Base-by-base conservation (phyloP, 2,329 filamentous ascomycete species). In the Exophiala bonariae region DNA sequence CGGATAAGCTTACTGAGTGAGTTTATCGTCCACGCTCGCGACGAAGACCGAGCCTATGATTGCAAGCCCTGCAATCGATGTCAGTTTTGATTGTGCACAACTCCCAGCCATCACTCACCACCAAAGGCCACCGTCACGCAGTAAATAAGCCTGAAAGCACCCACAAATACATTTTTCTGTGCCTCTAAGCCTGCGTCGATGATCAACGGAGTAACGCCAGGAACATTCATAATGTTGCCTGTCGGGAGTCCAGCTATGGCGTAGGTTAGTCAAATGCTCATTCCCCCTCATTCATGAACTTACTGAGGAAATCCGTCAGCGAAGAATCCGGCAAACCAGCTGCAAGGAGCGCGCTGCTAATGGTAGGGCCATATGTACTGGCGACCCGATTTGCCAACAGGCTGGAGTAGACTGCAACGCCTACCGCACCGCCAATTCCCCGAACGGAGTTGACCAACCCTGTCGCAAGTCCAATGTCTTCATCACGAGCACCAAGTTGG, bases 21-120 rank as follows among this genome's bases (percentile, higher is more conserved):
- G 4, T 77, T 82, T 16, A 70, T 74, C 33, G 67, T 82, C 0
- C 79, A 82, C 60, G 79, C 77, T 2, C 76, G 79, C 50, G 81
- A 75, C 59, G 59, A 67, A 16, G 64, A 75, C 41, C 75, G 79
- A 31, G 78, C 78, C 11, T 58, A 66, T 14, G 71, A 79, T 43
- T 19, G 35, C 35, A 8, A 37, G 19, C 35, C 16, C 35, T 37
- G n/a, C 7, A 8, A 19, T 19, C 18, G 20, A 18, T 13, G 19
- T 16, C n/a, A 20, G 35, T 18, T 18, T 8, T 11, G 6, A 6
- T 26, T 11, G 11, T 26, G n/a, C n/a, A 26, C 23, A 26, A 26
- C 11, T 26, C 11, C 23, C 6, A 11, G 11, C 23, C 23, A 26
- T 26, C n/a, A 16, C 38, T 41, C 7, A 41, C 38, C 38, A 9